Conservation (phyloP, 2,329 filamentous ascomycete genomes). For the Ampelomyces quisqualis region DNA sequence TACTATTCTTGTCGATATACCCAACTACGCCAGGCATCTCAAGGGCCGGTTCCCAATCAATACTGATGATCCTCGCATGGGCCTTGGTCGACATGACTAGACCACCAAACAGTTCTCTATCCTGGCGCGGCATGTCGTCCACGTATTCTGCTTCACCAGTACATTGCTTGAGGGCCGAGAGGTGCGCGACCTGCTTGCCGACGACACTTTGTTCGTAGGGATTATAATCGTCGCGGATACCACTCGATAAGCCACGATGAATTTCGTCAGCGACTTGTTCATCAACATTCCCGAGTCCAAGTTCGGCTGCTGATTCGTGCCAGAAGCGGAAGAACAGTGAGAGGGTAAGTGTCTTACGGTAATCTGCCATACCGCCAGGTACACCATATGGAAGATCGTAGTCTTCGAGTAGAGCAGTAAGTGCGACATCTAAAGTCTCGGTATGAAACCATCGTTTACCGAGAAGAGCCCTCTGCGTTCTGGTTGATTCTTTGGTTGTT, state of each 20-base stretch:
- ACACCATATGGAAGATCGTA: slow-evolving; percentile 86
- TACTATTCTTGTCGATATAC: slow-evolving; percentile 77
- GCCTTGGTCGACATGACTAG: slow-evolving; percentile 85
- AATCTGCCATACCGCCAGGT: slow-evolving; percentile 94
- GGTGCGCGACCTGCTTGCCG: slow-evolving; percentile 79
- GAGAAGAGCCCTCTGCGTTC: slow-evolving; percentile 67
- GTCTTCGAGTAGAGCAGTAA: slow-evolving; percentile 78
- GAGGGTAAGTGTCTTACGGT: slow-evolving; percentile 82
- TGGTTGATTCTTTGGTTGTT: slow-evolving; percentile 77
- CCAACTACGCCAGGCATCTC: slow-evolving; percentile 85
- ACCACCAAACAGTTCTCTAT: slow-evolving; percentile 84
- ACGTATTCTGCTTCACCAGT: slow-evolving; percentile 94
- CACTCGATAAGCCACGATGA: slow-evolving; percentile 76
- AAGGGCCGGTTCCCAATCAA: slow-evolving; percentile 73
- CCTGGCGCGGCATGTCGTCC: slow-evolving; percentile 81
- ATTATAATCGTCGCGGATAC: slow-evolving; percentile 72
- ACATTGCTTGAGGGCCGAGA: slow-evolving; percentile 87
- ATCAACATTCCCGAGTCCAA: slow-evolving; percentile 61
- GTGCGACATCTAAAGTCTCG: slow-evolving; percentile 78
- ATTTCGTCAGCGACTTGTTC: slow-evolving; percentile 76
- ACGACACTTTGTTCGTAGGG: slow-evolving; percentile 80
- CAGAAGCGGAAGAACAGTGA: slow-evolving; percentile 98
- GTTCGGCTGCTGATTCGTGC: slow-evolving; percentile 72
- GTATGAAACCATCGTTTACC: slow-evolving; percentile 78
- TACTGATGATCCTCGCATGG: slow-evolving; percentile 77